Conservation (phyloP, 2,329 filamentous ascomycete genomes). For the Hypoxylon rubiginosum region DNA sequence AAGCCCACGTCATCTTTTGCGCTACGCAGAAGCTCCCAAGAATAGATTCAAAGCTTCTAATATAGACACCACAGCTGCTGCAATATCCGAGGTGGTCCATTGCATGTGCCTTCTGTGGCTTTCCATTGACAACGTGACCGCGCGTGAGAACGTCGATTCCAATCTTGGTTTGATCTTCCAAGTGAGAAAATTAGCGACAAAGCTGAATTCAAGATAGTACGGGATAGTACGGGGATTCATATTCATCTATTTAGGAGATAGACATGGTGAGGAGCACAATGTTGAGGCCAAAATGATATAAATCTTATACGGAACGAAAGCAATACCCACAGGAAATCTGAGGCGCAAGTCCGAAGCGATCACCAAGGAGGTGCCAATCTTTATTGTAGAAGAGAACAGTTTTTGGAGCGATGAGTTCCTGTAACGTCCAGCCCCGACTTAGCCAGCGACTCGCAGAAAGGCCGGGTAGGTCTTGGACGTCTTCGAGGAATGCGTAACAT, state of each 20-base stretch:
- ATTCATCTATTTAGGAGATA: no score
- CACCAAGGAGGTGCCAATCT: background rate
- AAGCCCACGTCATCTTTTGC: conserved; percentile 26
- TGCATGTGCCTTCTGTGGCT: background rate
- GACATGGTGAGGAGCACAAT: no score
- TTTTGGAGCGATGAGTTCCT: conserved; percentile 8
- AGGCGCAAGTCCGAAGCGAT: background rate
- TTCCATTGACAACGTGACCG: background rate
- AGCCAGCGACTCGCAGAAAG: background rate
- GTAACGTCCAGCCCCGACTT: conserved; percentile 15
- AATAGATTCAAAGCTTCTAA: background rate
- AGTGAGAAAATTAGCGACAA: background rate
- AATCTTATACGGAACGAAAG: background rate
- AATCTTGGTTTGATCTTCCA: background rate
- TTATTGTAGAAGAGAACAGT: background rate
- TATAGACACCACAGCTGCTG: background rate
- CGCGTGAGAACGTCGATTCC: background rate
- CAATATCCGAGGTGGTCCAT: background rate
- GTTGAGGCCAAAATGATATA: no score
- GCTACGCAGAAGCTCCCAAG: background rate
- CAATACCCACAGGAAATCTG: background rate
- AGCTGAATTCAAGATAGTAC: background rate
- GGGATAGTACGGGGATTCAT: background rate
- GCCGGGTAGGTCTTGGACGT: background rate
- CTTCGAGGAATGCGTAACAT: conserved; percentile 16